These are phyloP conservation scores for Allomyces arbusculus DNA, from an alignment of 192 early-diverging fungal genomes.

Conservation along the genomic window DNA sequence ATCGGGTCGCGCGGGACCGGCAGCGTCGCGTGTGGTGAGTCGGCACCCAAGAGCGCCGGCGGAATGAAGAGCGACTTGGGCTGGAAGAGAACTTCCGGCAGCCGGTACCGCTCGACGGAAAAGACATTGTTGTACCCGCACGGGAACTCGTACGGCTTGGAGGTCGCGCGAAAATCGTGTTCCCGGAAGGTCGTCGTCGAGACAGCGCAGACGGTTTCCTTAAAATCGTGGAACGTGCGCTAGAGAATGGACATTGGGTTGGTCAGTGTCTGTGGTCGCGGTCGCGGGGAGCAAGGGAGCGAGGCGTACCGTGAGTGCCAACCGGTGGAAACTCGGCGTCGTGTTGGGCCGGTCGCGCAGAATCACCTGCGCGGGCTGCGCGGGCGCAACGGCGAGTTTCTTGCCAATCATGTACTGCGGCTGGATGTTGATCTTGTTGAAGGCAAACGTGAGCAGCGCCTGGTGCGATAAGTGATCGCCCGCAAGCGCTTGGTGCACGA, in stretches of 20 bases:
- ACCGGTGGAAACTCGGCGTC: slow-evolving; percentile 43
- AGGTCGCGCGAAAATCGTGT: slow-evolving; percentile 25
- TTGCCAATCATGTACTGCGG: slow-evolving; percentile 67
- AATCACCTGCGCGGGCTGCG: slow-evolving; percentile 32
- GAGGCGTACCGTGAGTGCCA: slow-evolving; percentile 41
- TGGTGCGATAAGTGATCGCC: slow-evolving; percentile 68
- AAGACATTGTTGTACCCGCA: slow-evolving; percentile 76
- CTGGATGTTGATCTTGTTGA: slow-evolving; percentile 38
- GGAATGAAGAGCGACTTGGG: slow-evolving; percentile 19
- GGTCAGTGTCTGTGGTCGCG: background rate
- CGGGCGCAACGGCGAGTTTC: slow-evolving; percentile 54
- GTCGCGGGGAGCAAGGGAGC: background rate
- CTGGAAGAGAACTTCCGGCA: slow-evolving; percentile 75
- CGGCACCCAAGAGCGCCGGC: background rate
- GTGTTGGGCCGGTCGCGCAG: slow-evolving; percentile 33
- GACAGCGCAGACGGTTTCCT: slow-evolving; percentile 79
- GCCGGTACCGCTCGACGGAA: slow-evolving; percentile 53
- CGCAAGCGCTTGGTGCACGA: slow-evolving; percentile 37
- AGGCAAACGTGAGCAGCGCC: slow-evolving; percentile 30
- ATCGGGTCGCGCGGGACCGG: background rate
- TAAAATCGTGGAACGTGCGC: slow-evolving; percentile 60
- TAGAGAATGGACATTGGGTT: background rate
- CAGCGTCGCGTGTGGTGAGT: background rate
- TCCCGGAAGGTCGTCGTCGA: slow-evolving; percentile 21
- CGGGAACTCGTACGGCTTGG: slow-evolving; percentile 83